Conservation (phyloP, 495 filamentous ascomycete species). For the Parathielavia hyrcaniae region DNA sequence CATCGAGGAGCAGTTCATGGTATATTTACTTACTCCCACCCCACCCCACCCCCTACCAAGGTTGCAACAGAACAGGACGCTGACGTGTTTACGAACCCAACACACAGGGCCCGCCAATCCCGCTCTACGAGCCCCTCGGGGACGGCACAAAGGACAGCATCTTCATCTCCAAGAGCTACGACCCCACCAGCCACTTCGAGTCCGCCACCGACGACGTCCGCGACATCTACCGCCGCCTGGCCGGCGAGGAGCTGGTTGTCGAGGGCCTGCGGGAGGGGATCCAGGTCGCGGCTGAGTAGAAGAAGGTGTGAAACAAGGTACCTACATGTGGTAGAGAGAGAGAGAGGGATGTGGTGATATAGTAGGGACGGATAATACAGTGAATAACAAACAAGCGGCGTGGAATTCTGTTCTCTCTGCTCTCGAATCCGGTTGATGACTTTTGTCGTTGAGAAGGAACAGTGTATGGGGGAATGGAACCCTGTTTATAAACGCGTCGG, state of each 20-base stretch:
- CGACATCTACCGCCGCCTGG: constrained; percentile 83
- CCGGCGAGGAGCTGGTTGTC: constrained; percentile 78
- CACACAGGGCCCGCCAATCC: constrained; percentile 65
- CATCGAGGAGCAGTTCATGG: constrained; percentile 97
- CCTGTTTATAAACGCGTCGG: too few relatives aligned
- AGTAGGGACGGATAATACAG: constrained; percentile 14
- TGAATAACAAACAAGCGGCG: constrained; percentile 3
- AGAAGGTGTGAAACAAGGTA: not conserved
- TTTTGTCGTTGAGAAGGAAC: too few relatives aligned
- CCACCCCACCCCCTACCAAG: not conserved
- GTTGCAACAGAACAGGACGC: not conserved
- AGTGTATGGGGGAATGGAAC: too few relatives aligned
- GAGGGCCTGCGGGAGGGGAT: constrained; percentile 53
- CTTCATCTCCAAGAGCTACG: constrained; percentile 98
- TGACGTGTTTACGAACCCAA: constrained; percentile 11
- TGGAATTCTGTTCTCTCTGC: not conserved
- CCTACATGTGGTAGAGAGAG: not conserved
- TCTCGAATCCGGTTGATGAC: not conserved
- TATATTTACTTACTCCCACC: constrained; percentile 16
- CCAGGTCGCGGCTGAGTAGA: constrained; percentile 48
- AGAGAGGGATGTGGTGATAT: not conserved
- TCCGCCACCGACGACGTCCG: constrained; percentile 83
- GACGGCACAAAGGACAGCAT: constrained; percentile 83
- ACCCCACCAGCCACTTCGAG: constrained; percentile 96
- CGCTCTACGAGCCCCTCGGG: constrained; percentile 86